A percentile compares a stretch with the other conserved stretches of the same genome.
phyloP scores from a whole-genome alignment of 495 filamentous ascomycete genomes.

The Xylaria castorea region DNA sequence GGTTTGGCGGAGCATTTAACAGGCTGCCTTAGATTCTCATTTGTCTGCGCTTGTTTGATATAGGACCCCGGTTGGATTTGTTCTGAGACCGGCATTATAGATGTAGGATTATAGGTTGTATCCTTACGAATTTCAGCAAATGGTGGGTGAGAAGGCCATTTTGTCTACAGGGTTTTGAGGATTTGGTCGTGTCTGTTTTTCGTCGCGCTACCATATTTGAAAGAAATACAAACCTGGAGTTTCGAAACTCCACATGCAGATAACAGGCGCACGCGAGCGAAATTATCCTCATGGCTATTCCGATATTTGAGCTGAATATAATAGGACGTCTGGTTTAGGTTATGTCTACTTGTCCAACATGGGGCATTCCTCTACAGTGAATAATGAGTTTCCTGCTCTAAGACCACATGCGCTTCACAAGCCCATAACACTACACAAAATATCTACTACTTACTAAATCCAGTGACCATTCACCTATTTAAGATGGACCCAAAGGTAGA shows the following conservation, averaged over 20 bases:
- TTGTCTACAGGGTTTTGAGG: conserved; percentile 11
- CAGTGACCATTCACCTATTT: not conserved
- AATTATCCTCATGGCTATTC: not conserved
- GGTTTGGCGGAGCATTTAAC: conserved; percentile 19
- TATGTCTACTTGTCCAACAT: not conserved
- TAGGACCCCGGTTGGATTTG: conserved; percentile 16
- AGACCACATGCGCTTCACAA: not conserved
- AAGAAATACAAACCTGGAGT: conserved; percentile 2
- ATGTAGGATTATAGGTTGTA: conserved; percentile 22
- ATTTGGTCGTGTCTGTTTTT: conserved; percentile 10
- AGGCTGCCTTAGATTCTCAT: conserved; percentile 21
- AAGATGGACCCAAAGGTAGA: not conserved
- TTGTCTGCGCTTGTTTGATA: conserved; percentile 16
- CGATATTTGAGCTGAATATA: not conserved
- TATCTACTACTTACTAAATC: not conserved
- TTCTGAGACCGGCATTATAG: conserved; percentile 9
- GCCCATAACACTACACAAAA: not conserved
- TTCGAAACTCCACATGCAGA: not conserved
- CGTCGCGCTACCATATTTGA: not conserved
- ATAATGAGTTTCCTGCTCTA: not conserved
- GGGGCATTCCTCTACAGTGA: not conserved
- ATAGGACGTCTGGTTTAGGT: not conserved
- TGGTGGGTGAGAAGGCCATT: conserved; percentile 1
- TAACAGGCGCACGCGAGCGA: not conserved
- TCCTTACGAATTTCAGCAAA: not conserved